These are phyloP conservation scores for Diddensiella santjacobensis DNA, from an alignment of 805 yeast species.

Conservation along the genomic window DNA sequence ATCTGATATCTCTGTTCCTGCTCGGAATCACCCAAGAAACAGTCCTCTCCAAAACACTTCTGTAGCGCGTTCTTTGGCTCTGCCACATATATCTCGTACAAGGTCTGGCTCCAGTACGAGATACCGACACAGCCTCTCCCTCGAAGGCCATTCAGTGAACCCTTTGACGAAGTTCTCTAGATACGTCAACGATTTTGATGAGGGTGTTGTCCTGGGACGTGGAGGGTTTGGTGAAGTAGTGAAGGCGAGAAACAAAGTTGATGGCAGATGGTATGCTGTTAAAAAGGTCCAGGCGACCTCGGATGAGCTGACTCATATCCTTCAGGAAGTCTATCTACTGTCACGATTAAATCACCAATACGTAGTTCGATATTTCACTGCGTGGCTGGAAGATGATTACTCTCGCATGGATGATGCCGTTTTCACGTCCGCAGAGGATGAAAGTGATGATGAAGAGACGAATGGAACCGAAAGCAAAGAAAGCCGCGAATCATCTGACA, in stretches of 20 bases:
- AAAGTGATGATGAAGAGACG: constrained; percentile 31
- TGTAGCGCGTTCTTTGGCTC: not conserved
- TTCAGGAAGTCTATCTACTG: constrained; percentile 87
- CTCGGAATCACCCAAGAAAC: not conserved
- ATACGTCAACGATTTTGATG: constrained; percentile 92
- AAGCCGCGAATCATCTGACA: not conserved
- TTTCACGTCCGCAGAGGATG: constrained; percentile 28
- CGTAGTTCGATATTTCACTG: constrained; percentile 93
- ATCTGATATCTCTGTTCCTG: constrained; percentile 33
- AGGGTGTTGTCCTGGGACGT: constrained; percentile 81
- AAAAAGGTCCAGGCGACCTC: constrained; percentile 84
- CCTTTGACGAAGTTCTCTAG: constrained; percentile 45
- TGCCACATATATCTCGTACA: not conserved
- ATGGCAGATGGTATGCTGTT: constrained; percentile 92
- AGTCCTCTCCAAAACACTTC: not conserved
- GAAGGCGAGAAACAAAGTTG: constrained; percentile 89
- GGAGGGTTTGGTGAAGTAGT: constrained; percentile 99
- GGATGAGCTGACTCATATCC: constrained; percentile 70
- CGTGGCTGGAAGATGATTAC: constrained; percentile 85
- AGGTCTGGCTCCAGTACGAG: not conserved
- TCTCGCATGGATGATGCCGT: constrained; percentile 11
- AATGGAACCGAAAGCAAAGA: constrained; percentile 17
- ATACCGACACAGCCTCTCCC: not conserved
- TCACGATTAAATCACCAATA: constrained; percentile 93
- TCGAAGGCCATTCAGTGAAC: not conserved